Evolutionary conservation across 2,329 filamentous ascomycete species (phyloP).

Genomic region (Trichoderma sp.): DNA sequence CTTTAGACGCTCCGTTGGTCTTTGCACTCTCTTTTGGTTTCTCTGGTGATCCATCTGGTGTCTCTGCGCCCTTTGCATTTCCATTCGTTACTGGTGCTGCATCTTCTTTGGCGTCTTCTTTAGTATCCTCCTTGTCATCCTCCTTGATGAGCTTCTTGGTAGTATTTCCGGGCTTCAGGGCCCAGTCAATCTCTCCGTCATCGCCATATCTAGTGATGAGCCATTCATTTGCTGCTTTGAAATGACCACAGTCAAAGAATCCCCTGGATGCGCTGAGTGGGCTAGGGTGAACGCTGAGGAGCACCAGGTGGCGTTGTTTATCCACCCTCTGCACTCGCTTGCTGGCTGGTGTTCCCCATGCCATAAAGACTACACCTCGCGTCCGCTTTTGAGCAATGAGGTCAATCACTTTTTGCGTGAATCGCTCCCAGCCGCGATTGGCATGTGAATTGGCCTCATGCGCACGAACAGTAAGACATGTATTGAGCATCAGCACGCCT

Average conservation of each 20-base stretch:
- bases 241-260: conserved; percentile 84
- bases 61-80: conserved; percentile 25
- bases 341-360: conserved; percentile 86
- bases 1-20: conserved; percentile 27
- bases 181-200: conserved; percentile 86
- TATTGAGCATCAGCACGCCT: conserved; percentile 91
- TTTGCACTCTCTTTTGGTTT: not conserved
- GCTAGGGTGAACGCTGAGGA: conserved; percentile 88
- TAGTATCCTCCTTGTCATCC: conserved; percentile 35
- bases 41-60: not conserved
- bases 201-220: conserved; percentile 75
- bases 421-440: conserved; percentile 86
- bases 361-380: conserved; percentile 88
- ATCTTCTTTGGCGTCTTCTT: conserved; percentile 34
- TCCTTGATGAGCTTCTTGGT: conserved; percentile 38
- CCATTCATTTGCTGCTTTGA: conserved; percentile 84
- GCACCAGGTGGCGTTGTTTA: conserved; percentile 73
- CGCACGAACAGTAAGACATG: conserved; percentile 88
- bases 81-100: conserved; percentile 31
- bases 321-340: conserved; percentile 78
- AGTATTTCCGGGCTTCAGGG: conserved; percentile 50
- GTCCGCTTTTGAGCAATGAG: conserved; percentile 76
- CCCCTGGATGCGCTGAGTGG: conserved; percentile 84
- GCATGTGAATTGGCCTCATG: conserved; percentile 86
- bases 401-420: conserved; percentile 92